Base-by-base conservation (phyloP, 2,329 filamentous ascomycete genomes). In the Aspergillus eucalypticola region DNA sequence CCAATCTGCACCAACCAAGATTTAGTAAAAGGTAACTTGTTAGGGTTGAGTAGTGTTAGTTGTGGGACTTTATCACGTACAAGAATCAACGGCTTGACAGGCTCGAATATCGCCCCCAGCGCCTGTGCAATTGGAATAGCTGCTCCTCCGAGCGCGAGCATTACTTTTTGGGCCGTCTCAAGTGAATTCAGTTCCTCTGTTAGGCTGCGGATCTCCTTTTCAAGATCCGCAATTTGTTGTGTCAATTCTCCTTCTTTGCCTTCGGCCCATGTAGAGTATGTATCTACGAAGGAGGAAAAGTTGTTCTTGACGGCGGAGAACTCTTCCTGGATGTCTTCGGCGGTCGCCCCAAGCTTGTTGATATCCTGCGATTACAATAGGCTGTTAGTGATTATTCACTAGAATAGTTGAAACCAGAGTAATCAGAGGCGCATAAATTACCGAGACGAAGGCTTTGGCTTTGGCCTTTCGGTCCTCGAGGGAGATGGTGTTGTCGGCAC, bases 231-330 rank as follows among this genome's bases (percentile, higher is more conserved):
- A 15, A 57, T 57, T 23, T 51, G 44, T 13, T 41, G 32, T 13
- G 46, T 52, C 6, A 57, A 19, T 5, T 57, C 44, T 13, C 55
- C 55, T 29, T 57, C 55, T 17, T 27, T 42, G 44, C 51, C 55
- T 46, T 51, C 39, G 1, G 55, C 55, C 55, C 55, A 57, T 21
- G 15, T 38, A 5, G 55, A 51, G 46, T 51, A 57, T 2, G 29
- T 38, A 2, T 13, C 35, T 19, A 57, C 46, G 17, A 57, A 57
- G 7, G 32, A 10, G 5, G 27, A 29, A 15, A 57, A 57, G 13
- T 23, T 17, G 15, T 15, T 15, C 4, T n/a, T 25, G 13, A 57
- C 11, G 8, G 15, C 11, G 27, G 8, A 25, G 13, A 41, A 57
- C 3, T 46, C 32, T 13, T 29, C 27, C 8, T 50, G 2, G 13